Evolutionary conservation across 140 eudicot genomes (phyloP), one percentile per base, ranked within the genome.

Genomic region (Senecio squalidus): DNA sequence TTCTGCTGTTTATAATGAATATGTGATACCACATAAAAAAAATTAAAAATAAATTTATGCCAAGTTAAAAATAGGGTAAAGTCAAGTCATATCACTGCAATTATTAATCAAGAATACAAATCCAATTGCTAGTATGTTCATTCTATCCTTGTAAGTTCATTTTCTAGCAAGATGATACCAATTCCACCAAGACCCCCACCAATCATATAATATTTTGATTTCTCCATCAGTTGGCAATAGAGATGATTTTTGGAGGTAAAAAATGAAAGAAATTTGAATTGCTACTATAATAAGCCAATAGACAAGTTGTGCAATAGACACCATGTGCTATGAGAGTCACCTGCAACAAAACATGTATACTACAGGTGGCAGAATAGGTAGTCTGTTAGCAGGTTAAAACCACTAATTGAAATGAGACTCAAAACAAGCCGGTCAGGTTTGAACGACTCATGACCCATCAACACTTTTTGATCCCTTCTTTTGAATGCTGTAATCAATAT

Each of bases 1-100:
- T 67, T 57, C 16, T 51, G 38, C 56, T 23, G 40, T 46, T 45
- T 9, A 56, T 63, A 40, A 36, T 24, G 40, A 62, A 41, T 27
- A 40, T 1, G 7, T 17, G 28, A 41, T 55, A 66, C 56, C 10
- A 0, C 53, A 76, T 27, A 45, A 53, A 60, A 51, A 48, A n/a
- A 15, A 52, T 25, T 2, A 2, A 27, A 6, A 8, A 10, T 5
- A 57, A 29, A 47, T 69, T 51, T 15, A 49, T 3, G 49, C 0
- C 50, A 23, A 41, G 22, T 43, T 56, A 30, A 18, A 17, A 30
- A 34, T 5, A 16, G 9, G 44, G 9, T 16, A 29, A 31, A 14
- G 21, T 52, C 17, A 28, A 33, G 43, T 16, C 40, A 66, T 18
- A 44, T 44, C 6, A 40, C 20, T 29, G 18, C 36, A 5, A 7